Conservation (phyloP, 1,139 yeast genomes). For the Williopsis jadinii region DNA sequence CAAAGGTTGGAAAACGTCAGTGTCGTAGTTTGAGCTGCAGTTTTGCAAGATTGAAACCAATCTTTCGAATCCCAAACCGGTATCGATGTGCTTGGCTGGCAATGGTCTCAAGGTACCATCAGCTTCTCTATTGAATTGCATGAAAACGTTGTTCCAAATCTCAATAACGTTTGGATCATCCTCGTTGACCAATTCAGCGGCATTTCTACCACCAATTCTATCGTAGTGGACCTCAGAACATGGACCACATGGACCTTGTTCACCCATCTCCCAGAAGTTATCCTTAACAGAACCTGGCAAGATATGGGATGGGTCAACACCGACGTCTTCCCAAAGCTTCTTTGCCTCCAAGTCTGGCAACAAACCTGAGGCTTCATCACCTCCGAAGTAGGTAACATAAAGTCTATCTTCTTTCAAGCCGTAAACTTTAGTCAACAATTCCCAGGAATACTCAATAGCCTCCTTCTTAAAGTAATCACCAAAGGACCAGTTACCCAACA, state of each 20-base stretch:
- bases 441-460: constrained; percentile 88
- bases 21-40: constrained; percentile 88
- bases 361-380: constrained; percentile 77
- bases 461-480: constrained; percentile 97
- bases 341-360: constrained; percentile 94
- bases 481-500: constrained; percentile 99
- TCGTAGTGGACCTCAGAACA: constrained; percentile 97
- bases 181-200: constrained; percentile 79
- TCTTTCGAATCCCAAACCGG: constrained; percentile 99
- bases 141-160: constrained; percentile 96
- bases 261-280: constrained; percentile 99
- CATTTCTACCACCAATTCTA: constrained; percentile 96
- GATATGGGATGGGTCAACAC: constrained; percentile 88
- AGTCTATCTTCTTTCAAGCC: constrained; percentile 72
- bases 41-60: constrained; percentile 90
- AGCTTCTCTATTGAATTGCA: constrained; percentile 91
- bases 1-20: constrained; percentile 90
- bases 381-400: constrained; percentile 94
- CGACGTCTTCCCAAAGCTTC: constrained; percentile 75
- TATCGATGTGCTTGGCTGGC: constrained; percentile 93
- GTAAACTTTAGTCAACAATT: constrained; percentile 75
- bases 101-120: constrained; percentile 74
- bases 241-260: constrained; percentile 99
- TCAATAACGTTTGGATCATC: constrained; percentile 98
- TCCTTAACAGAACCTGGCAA: constrained; percentile 86